phyloP scores from a whole-genome alignment of 139 green algal genomes.

The Tetradesmus obliquus region DNA sequence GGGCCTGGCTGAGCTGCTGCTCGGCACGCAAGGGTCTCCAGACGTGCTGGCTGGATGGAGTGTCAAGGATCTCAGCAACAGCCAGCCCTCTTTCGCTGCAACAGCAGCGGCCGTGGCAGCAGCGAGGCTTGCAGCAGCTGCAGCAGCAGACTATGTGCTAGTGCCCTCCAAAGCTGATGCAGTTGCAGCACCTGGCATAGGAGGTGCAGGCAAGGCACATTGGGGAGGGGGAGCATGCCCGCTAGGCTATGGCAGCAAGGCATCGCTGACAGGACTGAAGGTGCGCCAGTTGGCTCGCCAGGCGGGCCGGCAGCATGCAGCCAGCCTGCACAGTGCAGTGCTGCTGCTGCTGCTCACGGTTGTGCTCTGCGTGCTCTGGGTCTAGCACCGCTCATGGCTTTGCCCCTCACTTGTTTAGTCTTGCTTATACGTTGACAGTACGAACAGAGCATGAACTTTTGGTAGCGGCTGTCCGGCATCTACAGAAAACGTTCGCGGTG shows the following conservation, averaged over 20 bases:
- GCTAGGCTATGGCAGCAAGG: background rate
- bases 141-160: constrained; percentile 27
- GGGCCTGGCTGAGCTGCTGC: background rate
- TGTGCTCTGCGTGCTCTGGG: too few species aligned
- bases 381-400: too few species aligned
- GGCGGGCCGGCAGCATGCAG: background rate
- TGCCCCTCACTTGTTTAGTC: background rate
- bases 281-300: background rate
- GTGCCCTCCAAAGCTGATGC: constrained; percentile 17
- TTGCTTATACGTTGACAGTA: background rate
- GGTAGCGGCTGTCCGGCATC: background rate
- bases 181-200: background rate
- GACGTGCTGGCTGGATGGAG: background rate
- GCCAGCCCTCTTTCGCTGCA: background rate
- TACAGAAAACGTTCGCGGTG: background rate
- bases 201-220: background rate
- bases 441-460: background rate
- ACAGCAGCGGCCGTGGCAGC: background rate
- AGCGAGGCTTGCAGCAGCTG: background rate
- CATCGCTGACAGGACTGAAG: background rate
- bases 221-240: constrained; percentile 19
- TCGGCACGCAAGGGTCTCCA: background rate
- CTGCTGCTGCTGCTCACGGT: background rate
- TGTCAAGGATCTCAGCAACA: background rate
- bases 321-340: background rate